Evolutionary conservation across 2,329 filamentous ascomycete species (phyloP), one percentile per base, ranked within the genome.

Genomic region (Xylariaceae sp.): DNA sequence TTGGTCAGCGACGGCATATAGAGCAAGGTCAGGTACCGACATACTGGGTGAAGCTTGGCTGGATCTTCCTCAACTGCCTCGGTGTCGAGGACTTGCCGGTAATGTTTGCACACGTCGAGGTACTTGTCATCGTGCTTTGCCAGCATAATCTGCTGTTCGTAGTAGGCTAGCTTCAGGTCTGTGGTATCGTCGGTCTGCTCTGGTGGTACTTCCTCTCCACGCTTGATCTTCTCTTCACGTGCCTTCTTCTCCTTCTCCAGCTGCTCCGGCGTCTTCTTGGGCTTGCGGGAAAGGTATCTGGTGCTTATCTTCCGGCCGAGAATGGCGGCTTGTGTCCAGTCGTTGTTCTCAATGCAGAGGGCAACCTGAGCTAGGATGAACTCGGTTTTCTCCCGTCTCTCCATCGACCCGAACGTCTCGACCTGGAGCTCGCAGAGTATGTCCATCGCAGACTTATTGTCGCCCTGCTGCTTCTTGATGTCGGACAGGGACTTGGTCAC

Each of bases 331-430:
- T 98, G 93, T 51, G 83, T 93, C 89, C 89, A 98, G 59, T 98
- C 92, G 37, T 80, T 84, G 53, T 80, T 90, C 64, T 95, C 83
- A 59, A 98, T 96, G 67, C 92, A 98, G 33, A 98, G 75, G 21
- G 80, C 75, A 25, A 96, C 90, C 63, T 98, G 92, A 42, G 93
- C 85, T 33, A 98, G 71, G 54, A 98, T 98, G 59, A 98, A 98
- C 55, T 96, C 92, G 4, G 89, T 95, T 80, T 98, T 98, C 61
- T 98, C 92, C 50, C 92, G 77, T 51, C 92, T 76, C 44, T 87
- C 83, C 92, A 98, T 98, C 15, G 90, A 96, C 7, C 92, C 92
- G 59, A 98, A 98, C 0, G 92, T 98, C 72, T 98, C 92, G 31
- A 98, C 92, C 60, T 98, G 92, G 40, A 98, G 73, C 67, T 98